Conservation (phyloP, 106 monocot genomes). For the Dendrobium catenatum region DNA sequence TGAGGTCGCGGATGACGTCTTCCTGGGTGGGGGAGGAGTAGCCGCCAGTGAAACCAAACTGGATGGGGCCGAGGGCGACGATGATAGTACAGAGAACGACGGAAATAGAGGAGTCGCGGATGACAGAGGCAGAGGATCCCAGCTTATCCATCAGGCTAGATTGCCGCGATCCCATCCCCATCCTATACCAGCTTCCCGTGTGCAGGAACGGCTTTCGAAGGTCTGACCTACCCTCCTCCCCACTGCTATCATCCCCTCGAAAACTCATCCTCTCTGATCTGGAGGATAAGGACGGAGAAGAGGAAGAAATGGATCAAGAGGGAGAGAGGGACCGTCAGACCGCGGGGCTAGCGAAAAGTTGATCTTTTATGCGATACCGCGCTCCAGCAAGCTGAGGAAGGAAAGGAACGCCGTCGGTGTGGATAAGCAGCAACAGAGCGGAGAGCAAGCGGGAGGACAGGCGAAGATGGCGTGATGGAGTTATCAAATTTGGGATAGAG, state of each 20-base stretch:
- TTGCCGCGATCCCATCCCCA: constrained; percentile 84
- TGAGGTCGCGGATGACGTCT: constrained; percentile 61
- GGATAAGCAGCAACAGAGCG: not conserved
- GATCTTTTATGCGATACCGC: not conserved
- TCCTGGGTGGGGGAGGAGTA: constrained; percentile 87
- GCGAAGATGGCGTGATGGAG: not conserved
- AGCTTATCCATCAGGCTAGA: constrained; percentile 67
- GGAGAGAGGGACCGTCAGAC: not conserved
- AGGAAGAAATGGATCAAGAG: not conserved
- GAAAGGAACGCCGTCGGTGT: not conserved
- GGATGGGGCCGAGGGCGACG: constrained; percentile 95
- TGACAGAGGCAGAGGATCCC: constrained; percentile 62
- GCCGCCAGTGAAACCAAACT: constrained; percentile 93
- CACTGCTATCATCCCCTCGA: constrained; percentile 52
- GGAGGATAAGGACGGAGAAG: not conserved
- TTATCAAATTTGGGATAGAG: not conserved
- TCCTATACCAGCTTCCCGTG: constrained; percentile 94
- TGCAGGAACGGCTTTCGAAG: constrained; percentile 73
- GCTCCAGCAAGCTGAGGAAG: not conserved
- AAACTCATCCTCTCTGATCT: constrained; percentile 38
- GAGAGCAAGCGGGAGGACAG: not conserved
- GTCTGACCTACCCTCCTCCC: constrained; percentile 20
- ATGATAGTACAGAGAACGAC: constrained; percentile 86
- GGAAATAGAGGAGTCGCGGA: constrained; percentile 81
- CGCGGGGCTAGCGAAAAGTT: not conserved